Percentiles rank a stretch among this genome's conserved stretches.
Conservation (phyloP, 768 basidiomycete species). For the Kondoa malvinella region DNA sequence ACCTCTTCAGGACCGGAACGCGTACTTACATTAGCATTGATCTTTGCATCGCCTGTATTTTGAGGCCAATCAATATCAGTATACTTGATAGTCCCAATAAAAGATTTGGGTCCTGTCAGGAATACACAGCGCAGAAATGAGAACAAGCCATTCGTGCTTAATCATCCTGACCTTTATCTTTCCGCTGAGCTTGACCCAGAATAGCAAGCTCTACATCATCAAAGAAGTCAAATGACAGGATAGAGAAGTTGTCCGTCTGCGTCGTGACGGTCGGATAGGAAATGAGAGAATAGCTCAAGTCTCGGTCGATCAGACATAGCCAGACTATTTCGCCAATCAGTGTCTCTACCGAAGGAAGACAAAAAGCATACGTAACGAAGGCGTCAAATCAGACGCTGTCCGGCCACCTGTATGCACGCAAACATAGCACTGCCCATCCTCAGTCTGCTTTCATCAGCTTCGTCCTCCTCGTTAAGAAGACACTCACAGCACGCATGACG, state of each 20-base stretch:
- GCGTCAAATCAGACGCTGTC: not conserved
- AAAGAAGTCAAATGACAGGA: slow-evolving; percentile 16
- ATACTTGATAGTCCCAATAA: slow-evolving; percentile 1
- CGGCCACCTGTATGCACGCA: not conserved
- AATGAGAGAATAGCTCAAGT: not conserved
- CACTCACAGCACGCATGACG: not conserved
- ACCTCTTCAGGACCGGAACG: not conserved
- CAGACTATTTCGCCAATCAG: slow-evolving; percentile 7
- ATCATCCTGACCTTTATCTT: not conserved
- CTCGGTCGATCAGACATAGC: not conserved
- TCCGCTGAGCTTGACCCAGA: not conserved
- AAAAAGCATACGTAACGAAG: not conserved
- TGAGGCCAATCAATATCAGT: not conserved
- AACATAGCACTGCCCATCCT: not conserved
- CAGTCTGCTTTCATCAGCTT: not conserved
- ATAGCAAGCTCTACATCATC: slow-evolving; percentile 16
- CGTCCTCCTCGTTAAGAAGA: not conserved
- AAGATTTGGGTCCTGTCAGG: slow-evolving; percentile 3
- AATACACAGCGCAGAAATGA: not conserved
- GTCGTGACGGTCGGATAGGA: not conserved
- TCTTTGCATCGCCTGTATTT: not conserved
- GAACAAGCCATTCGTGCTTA: not conserved
- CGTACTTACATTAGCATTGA: not conserved
- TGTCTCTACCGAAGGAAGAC: slow-evolving; percentile 2
- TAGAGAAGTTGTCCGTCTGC: slow-evolving; percentile 1